These are phyloP conservation scores for Nepenthes gracilis DNA, from an alignment of 148 eudicot genomes.

Conservation along the genomic window DNA sequence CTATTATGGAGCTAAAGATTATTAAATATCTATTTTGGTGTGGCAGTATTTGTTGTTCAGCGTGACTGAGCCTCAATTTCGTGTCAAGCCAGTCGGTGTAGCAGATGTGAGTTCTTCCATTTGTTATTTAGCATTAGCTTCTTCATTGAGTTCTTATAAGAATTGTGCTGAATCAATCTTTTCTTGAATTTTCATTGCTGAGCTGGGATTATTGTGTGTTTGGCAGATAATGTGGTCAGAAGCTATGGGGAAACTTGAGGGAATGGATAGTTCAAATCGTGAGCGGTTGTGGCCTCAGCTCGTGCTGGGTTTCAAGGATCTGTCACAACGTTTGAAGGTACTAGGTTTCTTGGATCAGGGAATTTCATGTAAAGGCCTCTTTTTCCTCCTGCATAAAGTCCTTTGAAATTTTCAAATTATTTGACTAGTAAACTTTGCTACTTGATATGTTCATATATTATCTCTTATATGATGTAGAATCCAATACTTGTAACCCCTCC, in stretches of 20 bases:
- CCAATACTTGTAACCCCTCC: no score
- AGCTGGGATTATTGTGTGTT: slow-evolving; percentile 27
- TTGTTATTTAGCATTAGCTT: background rate
- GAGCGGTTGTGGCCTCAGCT: slow-evolving; percentile 97
- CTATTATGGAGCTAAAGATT: no score
- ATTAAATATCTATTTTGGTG: slow-evolving; percentile 9
- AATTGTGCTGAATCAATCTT: background rate
- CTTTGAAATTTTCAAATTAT: background rate
- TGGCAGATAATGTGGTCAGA: slow-evolving; percentile 97
- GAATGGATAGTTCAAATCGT: slow-evolving; percentile 88
- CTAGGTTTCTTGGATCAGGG: background rate
- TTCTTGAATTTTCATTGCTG: slow-evolving; percentile 12
- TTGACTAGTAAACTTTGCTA: no score
- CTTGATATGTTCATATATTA: no score
- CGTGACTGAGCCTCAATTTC: slow-evolving; percentile 71
- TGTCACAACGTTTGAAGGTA: slow-evolving; percentile 86
- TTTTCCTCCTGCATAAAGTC: background rate
- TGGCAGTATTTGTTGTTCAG: slow-evolving; percentile 91
- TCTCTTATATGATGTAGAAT: no score
- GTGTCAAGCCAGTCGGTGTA: slow-evolving; percentile 78
- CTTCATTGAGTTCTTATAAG: background rate
- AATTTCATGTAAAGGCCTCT: background rate
- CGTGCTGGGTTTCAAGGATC: slow-evolving; percentile 95
- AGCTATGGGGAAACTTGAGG: slow-evolving; percentile 94
- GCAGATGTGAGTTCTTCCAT: slow-evolving; percentile 63